Evolutionary conservation across 441 rosid species (phyloP), one percentile per base, ranked within the genome.

Genomic region (Gossypium aridum): DNA sequence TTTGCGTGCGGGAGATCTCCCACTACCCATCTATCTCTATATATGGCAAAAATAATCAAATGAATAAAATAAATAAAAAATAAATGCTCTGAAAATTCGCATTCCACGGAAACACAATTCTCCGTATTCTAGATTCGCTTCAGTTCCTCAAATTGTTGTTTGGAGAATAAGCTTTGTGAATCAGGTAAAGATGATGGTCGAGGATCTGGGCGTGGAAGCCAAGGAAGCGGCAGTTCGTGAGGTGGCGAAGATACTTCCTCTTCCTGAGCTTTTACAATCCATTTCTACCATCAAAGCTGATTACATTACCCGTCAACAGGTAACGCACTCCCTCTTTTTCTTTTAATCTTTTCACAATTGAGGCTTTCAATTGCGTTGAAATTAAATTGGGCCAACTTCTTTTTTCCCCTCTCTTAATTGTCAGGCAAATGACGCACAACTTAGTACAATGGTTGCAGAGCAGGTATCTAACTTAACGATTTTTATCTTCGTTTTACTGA

Each of bases 361-460:
- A 68, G 25, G 62, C 60, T 43, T 72, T 72, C 17, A 56, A 19
- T 55, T 64, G 60, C 51, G 26, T 60, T 28, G 23, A 25, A 45
- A 25, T 51, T 31, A 12, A 12, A 49, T 61, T 23, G 31, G 23
- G 54, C 37, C 65, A 39, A 43, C 39, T 28, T 53, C 51, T 64
- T 71, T 55, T 56, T 56, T 57, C 14, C 28, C 23, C 28, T 57
- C 79, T 8, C 49, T 81, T 34, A 37, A 28, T 73, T 79, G 54
- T 55, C 78, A 93, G 98, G 97, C 99, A 47, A 96, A 96, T 83
- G 99, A 96, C 80, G 97, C 98, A 2, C 99, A 96, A 49, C 99
- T 96, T 73, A 96, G 99, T 82, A 92, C 99, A 20, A 93, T 93
- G 98, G 98, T 96, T 54, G 97, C 98, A 23, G 99, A 93, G 87